A percentile compares a stretch with the other conserved stretches of the same genome.
Conservation (phyloP, 495 filamentous ascomycete species). For the Talaromyces wortmannii region DNA sequence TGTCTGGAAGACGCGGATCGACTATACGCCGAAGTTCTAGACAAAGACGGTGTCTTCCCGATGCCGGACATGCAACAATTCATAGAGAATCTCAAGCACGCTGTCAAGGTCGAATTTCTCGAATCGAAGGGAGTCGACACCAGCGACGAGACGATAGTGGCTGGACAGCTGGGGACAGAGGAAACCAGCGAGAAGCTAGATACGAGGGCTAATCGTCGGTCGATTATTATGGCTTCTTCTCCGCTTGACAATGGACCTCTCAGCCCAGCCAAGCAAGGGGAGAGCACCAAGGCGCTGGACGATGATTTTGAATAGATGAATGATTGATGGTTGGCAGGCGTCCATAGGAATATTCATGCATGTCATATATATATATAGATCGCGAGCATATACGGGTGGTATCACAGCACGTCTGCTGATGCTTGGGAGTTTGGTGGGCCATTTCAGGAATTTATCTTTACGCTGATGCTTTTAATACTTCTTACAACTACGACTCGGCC, state of each 20-base stretch:
- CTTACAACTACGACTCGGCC: too few relatives aligned
- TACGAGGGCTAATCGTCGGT: conserved; percentile 33
- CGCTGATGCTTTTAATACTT: background rate
- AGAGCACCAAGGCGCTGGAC: conserved; percentile 24
- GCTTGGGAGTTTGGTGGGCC: background rate
- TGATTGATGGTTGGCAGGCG: conserved; percentile 5
- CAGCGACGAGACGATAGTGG: conserved; percentile 22
- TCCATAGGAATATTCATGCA: conserved; percentile 8
- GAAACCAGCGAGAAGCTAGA: conserved; percentile 55
- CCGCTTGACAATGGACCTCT: conserved; percentile 29
- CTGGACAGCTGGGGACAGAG: conserved; percentile 38
- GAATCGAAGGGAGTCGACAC: conserved; percentile 27
- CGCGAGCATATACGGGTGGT: background rate
- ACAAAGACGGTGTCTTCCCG: conserved; percentile 46
- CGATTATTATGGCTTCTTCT: conserved; percentile 26
- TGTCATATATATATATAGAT: conserved; percentile 3
- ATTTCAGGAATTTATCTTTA: background rate
- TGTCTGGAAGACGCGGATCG: conserved; percentile 64
- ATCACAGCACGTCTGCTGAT: background rate
- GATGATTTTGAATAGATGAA: conserved; percentile 48
- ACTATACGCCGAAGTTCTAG: conserved; percentile 57
- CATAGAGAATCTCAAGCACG: conserved; percentile 52
- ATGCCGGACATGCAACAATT: conserved; percentile 54
- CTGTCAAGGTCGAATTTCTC: conserved; percentile 47
- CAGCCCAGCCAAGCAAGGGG: conserved; percentile 19